A percentile compares a stretch with the other conserved stretches of the same genome.
phyloP scores from a whole-genome alignment of 2,329 filamentous ascomycete species.

The Metarhizium robertsii region DNA sequence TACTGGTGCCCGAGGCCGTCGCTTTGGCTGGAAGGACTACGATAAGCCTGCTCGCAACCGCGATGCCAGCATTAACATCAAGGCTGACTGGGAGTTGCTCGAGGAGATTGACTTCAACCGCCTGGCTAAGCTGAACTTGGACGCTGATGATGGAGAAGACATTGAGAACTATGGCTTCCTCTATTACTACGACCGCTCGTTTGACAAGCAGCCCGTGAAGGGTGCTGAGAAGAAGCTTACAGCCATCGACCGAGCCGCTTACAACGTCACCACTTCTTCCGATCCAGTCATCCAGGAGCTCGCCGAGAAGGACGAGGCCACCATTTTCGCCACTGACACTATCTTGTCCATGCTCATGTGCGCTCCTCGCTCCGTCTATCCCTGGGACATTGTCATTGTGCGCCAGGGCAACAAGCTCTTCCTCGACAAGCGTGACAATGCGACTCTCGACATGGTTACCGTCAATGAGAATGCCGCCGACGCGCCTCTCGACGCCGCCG shows the following conservation, averaged over 20 bases:
- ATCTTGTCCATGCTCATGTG: constrained; percentile 99
- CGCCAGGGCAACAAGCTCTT: constrained; percentile 94
- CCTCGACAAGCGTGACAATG: constrained; percentile 96
- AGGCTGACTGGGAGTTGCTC: constrained; percentile 87
- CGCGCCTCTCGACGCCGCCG: constrained; percentile 81
- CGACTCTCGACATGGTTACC: constrained; percentile 91
- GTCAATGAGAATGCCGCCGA: constrained; percentile 99
- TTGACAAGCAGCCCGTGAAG: constrained; percentile 90
- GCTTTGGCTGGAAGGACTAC: constrained; percentile 98
- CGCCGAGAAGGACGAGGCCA: constrained; percentile 89
- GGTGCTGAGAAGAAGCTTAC: constrained; percentile 78
- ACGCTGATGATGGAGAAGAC: constrained; percentile 90
- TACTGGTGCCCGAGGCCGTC: constrained; percentile 61
- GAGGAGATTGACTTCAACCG: constrained; percentile 99
- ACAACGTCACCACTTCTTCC: constrained; percentile 94
- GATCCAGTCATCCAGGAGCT: constrained; percentile 97
- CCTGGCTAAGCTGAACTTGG: constrained; percentile 88
- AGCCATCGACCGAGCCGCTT: constrained; percentile 85
- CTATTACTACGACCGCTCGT: constrained; percentile 94
- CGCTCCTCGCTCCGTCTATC: constrained; percentile 90
- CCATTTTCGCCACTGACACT: constrained; percentile 93
- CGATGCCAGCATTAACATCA: constrained; percentile 92
- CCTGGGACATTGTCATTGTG: constrained; percentile 94
- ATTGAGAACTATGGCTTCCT: constrained; percentile 94
- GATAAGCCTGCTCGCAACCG: constrained; percentile 96